These are phyloP conservation scores for Podospora pseudocomata DNA, from an alignment of 495 filamentous ascomycete genomes.

Conservation along the genomic window DNA sequence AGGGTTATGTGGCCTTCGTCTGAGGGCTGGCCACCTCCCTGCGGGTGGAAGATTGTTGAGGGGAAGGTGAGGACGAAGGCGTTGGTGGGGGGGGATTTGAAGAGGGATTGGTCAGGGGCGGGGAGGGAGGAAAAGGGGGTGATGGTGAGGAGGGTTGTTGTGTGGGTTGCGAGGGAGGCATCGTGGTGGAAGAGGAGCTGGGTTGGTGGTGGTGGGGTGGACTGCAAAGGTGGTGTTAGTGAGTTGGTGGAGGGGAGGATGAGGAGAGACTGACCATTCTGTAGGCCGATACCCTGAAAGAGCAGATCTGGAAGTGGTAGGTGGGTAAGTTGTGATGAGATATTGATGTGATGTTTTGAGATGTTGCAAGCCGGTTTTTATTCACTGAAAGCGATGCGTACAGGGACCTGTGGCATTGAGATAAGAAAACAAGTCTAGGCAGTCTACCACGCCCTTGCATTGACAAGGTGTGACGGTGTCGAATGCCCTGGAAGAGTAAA, in stretches of 20 bases:
- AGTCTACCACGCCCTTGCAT: neutral
- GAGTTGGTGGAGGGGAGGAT: neutral
- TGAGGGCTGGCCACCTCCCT: slow-evolving; percentile 64
- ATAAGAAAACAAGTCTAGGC: neutral
- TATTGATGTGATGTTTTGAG: neutral
- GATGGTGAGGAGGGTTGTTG: slow-evolving; percentile 44
- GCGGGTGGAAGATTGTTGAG: slow-evolving; percentile 63
- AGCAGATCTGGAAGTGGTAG: neutral
- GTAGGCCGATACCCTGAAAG: neutral
- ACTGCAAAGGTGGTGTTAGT: neutral
- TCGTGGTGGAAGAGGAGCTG: slow-evolving; percentile 55
- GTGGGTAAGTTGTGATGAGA: neutral
- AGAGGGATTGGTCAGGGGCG: slow-evolving; percentile 45
- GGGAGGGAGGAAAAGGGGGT: slow-evolving; percentile 44
- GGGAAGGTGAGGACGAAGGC: slow-evolving; percentile 51
- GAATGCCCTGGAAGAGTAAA: neutral
- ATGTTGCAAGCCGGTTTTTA: neutral
- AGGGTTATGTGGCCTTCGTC: slow-evolving; percentile 51
- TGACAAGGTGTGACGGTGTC: neutral
- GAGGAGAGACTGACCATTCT: neutral
- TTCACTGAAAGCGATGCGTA: neutral
- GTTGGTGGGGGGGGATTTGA: slow-evolving; percentile 41
- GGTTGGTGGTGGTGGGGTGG: slow-evolving; percentile 35
- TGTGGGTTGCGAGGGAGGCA: slow-evolving; percentile 43
- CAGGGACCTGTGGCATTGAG: neutral